Base-by-base conservation (phyloP, 176 grass and related monocot genomes). In the Poa annua region DNA sequence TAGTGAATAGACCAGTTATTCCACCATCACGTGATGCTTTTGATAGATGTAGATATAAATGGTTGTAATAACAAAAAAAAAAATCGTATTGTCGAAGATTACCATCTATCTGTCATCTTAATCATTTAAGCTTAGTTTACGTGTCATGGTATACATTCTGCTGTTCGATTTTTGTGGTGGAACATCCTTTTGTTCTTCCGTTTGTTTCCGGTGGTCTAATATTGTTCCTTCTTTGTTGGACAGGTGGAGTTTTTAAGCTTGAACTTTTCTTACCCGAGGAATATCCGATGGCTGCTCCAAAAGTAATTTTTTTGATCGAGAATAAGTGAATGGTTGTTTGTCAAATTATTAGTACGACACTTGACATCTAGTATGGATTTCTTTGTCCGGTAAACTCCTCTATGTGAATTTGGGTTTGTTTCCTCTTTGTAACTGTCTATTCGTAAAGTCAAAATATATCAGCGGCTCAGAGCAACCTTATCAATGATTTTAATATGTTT, bases 251-350 rank as follows among this genome's bases (percentile, higher is more conserved):
- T 85, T 97, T 97, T 63, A 97, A 97, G 89, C 94, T 94, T 68
- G 94, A 97, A 75, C 80, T 97, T 36, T 97, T 97, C 84, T 92
- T 97, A 76, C 94, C 92, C 52, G 94, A 97, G 87, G 94, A 97
- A 77, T 97, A 97, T 87, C 94, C 94, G 19, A 97, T 97, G 94
- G 94, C 94, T 54, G 88, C 94, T 26, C 94, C 94, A 24, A 94
- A 97, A 77, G 94, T 92, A 92, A 92, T 10, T 74, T 75, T 83
- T 26, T 88, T 74, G 14, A 54, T 47, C 17, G 0, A 54, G 49
- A 36, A 79, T 25, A 21, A 20, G 49, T 55, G 75, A 63, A 34
- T 72, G 12, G 53, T 78, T 1, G 32, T 62, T 76, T 76, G 49
- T 14, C 19, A 13, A 19, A 73, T 47, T 17, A 16, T 80, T 84